phyloP scores from a whole-genome alignment of 192 early-diverging fungal genomes.

The Jimgerdemannia lactiflua region DNA sequence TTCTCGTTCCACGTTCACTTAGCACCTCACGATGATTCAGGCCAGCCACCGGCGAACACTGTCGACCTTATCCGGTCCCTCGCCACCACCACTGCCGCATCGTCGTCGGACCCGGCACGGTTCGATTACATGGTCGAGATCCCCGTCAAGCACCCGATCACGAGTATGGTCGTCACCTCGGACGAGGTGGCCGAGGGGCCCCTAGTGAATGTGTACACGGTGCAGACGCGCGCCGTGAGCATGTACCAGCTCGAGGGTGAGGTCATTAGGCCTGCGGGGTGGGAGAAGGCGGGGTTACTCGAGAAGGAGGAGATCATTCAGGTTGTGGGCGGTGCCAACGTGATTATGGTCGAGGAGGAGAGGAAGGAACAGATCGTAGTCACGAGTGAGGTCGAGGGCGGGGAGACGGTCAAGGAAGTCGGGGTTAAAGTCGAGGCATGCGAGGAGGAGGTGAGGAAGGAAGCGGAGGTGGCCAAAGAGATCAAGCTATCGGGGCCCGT shows the following conservation, averaged over 20 bases:
- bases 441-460: neutral
- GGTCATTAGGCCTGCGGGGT: neutral
- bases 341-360: neutral
- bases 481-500: neutral
- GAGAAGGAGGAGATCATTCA: neutral
- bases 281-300: neutral
- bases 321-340: neutral
- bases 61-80: no score
- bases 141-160: constrained; percentile 77
- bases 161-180: constrained; percentile 70
- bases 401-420: neutral
- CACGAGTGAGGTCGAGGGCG: neutral
- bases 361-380: neutral
- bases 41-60: no score
- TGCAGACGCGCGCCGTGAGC: neutral
- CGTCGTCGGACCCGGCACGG: constrained; percentile 6
- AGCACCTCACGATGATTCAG: neutral
- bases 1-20: constrained; percentile 24
- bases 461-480: neutral
- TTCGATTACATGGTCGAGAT: constrained; percentile 49
- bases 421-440: neutral
- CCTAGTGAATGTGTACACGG: constrained; percentile 5
- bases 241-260: neutral
- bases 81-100: no score
- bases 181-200: constrained; percentile 26